These are phyloP conservation scores for Trypanosoma cruzi DNA, from an alignment of 208 protist species.

Conservation along the genomic window DNA sequence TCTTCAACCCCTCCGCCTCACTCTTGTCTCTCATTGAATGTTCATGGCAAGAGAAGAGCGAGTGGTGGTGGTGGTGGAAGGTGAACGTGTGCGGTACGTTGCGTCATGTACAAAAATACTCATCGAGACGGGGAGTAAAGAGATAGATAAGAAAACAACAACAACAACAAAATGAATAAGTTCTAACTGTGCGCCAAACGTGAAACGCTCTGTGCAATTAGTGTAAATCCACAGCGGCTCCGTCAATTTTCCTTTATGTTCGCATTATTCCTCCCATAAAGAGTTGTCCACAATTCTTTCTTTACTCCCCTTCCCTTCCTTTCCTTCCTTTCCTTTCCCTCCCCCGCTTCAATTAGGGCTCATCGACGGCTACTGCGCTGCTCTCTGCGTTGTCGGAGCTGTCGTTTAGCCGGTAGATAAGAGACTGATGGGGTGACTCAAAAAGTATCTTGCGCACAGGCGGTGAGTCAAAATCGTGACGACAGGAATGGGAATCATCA, in stretches of 20 bases:
- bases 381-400: slow-evolving; percentile 4
- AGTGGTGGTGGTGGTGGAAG: no score
- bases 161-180: not conserved
- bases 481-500: slow-evolving; percentile 3
- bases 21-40: not conserved
- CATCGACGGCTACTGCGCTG: not conserved
- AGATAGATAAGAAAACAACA: no score
- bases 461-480: slow-evolving; percentile 6
- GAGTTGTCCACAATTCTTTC: not conserved
- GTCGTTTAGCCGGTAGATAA: slow-evolving; percentile 5
- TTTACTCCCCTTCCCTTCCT: no score
- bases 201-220: not conserved
- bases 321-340: no score
- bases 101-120: no score
- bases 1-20: not conserved
- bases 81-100: no score
- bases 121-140: no score
- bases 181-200: not conserved
- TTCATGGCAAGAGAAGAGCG: no score
- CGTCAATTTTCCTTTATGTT: not conserved
- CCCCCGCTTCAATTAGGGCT: not conserved
- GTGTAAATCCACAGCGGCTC: not conserved
- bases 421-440: slow-evolving; percentile 6
- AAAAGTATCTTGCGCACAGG: slow-evolving; percentile 23
- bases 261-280: not conserved